A percentile compares a stretch with the other conserved stretches of the same genome.
These are phyloP conservation scores for Pelargonium citronellum DNA, from an alignment of 441 rosid genomes.

Conservation along the genomic window DNA sequence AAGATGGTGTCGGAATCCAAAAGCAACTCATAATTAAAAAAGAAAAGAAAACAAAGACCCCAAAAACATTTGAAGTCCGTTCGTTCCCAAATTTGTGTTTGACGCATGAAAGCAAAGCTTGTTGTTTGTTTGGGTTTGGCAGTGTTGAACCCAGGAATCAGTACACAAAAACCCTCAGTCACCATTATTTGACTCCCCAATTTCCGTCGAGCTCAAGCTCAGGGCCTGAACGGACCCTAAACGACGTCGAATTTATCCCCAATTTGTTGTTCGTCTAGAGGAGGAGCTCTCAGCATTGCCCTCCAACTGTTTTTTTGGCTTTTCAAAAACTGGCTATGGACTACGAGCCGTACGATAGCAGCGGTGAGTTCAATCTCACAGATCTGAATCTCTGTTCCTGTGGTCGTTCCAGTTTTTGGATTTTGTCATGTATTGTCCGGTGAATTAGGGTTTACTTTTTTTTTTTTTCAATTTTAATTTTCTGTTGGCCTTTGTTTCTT, in stretches of 20 bases:
- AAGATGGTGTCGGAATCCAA: background rate
- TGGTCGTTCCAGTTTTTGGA: conserved; percentile 11
- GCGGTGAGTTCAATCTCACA: conserved; percentile 50
- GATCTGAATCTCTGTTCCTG: background rate
- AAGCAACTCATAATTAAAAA: background rate
- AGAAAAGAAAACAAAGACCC: background rate
- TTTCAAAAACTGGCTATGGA: conserved; percentile 39
- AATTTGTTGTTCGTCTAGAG: background rate
- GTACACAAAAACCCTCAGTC: background rate
- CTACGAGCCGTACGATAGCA: conserved; percentile 68
- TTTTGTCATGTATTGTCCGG: background rate
- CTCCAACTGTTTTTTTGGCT: background rate
- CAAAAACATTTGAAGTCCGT: background rate
- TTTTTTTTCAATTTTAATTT: background rate
- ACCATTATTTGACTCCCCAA: background rate
- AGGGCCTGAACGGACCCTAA: too few relatives aligned
- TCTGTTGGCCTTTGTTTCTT: background rate
- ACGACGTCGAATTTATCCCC: background rate
- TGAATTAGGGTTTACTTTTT: background rate
- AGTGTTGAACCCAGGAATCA: too few relatives aligned
- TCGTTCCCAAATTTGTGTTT: background rate
- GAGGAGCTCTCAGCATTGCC: background rate
- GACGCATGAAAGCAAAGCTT: background rate
- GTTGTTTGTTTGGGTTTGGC: background rate
- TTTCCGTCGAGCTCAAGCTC: background rate